Percentiles rank a stretch among this genome's conserved stretches.
Conservation (phyloP, 2,329 filamentous ascomycete genomes). For the Fusarium cyanostomum region DNA sequence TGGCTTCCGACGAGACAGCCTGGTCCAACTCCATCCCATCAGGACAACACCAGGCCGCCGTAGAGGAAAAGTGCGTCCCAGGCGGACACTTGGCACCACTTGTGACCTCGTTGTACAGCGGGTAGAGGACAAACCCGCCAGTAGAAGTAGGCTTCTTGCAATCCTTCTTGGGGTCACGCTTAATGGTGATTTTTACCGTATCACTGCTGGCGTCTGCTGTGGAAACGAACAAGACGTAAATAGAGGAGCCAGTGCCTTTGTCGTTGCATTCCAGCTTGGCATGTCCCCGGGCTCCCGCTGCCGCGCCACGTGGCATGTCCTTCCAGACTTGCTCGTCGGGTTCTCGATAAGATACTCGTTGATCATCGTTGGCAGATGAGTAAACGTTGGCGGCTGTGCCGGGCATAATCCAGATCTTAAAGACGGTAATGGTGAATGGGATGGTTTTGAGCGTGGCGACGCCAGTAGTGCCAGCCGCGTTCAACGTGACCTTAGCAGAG, state of each 20-base stretch:
- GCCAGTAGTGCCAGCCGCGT: slow-evolving; percentile 10
- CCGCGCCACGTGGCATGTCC: slow-evolving; percentile 2
- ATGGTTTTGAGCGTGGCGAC: slow-evolving; percentile 8
- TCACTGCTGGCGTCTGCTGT: slow-evolving; percentile 5
- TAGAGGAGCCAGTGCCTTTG: background rate
- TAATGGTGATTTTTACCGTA: slow-evolving; percentile 2
- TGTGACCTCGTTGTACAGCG: background rate
- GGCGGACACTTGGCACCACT: slow-evolving; percentile 4
- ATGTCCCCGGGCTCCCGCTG: background rate
- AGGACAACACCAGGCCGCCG: slow-evolving; percentile 22
- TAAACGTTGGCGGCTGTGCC: slow-evolving; percentile 5
- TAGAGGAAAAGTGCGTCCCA: slow-evolving; percentile 6
- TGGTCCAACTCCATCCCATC: slow-evolving; percentile 19
- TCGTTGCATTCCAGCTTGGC: slow-evolving; percentile 6
- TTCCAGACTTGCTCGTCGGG: slow-evolving; percentile 4
- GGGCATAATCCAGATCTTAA: background rate
- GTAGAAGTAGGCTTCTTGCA: no score
- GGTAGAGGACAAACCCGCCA: slow-evolving; percentile 20
- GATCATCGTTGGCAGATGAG: slow-evolving; percentile 3
- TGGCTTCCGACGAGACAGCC: background rate
- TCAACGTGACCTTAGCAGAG: background rate
- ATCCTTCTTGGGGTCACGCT: background rate
- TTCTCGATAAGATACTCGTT: slow-evolving; percentile 19
- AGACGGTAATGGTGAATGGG: slow-evolving; percentile 21
- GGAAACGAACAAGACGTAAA: slow-evolving; percentile 17